Base-by-base conservation (phyloP, 2,329 filamentous ascomycete genomes). In the Cladosporium sp. region DNA sequence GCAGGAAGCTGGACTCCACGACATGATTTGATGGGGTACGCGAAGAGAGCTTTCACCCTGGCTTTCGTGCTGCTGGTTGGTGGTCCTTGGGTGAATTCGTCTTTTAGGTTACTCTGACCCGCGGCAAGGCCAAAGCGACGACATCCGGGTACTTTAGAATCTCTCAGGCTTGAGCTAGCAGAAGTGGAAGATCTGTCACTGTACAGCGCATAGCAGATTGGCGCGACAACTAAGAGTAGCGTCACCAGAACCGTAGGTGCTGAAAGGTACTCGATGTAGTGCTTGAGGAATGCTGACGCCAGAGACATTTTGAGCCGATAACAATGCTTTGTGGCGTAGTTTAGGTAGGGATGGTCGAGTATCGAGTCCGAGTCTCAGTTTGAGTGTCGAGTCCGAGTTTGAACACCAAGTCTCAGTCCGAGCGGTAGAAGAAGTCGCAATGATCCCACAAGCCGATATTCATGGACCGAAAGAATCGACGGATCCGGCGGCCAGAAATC, bases 11-110 rank as follows among this genome's bases (percentile, higher is more conserved):
- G 91, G 63, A 96, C 87, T 30, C 90, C 91, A 64, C 81, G 82
- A 76, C 92, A 96, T 65, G 90, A 92, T 79, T 96, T 94, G 76
- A 97, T 80, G 0, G 93, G 93, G 76, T 95, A 94, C 66, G 93
- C 85, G 79, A 88, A 89, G 60, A 96, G 81, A 64, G 90, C 91
- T 76, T 92, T 89, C 57, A 90, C 79, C 39, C 77, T 63, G 30
- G 78, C 77, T 82, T 83, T 70, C 69, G 2, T 75, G 66, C 59
- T 75, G 51, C 46, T 26, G 23, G 18, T 39, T 26, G 58, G 8
- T 32, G 26, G 26, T n/a, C 30, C 51, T n/a, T 32, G 51, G 39
- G 25, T 56, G 54, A 68, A 68, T 34, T 73, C 71, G 26, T 74
- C 67, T 7, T 69, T 57, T n/a, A 75, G 67, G 48, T 74, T 74